A percentile compares a stretch with the other conserved stretches of the same genome.
Evolutionary conservation across 1,284 basidiomycete species (phyloP).

Genomic region (Phellinidium pouzarii): DNA sequence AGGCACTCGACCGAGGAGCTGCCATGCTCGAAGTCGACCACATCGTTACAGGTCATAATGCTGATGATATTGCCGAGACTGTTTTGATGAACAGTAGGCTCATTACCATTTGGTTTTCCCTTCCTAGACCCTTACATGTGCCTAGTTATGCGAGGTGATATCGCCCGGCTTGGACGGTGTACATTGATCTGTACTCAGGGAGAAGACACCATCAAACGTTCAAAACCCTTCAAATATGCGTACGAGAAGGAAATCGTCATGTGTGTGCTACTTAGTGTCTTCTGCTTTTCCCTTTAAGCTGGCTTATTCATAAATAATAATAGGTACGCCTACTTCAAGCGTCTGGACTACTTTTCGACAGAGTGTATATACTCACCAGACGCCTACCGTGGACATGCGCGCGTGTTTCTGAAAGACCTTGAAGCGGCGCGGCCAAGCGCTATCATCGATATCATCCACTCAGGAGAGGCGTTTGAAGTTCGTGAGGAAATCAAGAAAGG

Average conservation of each 20-base stretch:
- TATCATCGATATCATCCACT: conserved; percentile 97
- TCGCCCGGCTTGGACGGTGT: conserved; percentile 88
- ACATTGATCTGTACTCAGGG: conserved; percentile 91
- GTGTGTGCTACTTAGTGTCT: conserved; percentile 39
- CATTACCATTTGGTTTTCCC: neutral
- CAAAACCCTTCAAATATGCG: conserved; percentile 98
- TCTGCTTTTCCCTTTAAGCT: neutral
- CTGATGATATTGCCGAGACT: conserved; percentile 98
- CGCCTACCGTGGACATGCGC: conserved; percentile 94
- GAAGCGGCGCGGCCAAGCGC: conserved; percentile 90
- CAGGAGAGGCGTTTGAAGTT: conserved; percentile 84
- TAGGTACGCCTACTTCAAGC: conserved; percentile 98
- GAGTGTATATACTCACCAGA: conserved; percentile 99
- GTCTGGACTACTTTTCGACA: conserved; percentile 97
- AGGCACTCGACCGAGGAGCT: conserved; percentile 94
- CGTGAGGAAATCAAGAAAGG: conserved; percentile 71
- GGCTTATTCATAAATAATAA: conserved; percentile 7
- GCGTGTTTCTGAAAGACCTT: conserved; percentile 91
- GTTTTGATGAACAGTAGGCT: conserved; percentile 94
- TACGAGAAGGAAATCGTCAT: conserved; percentile 99
- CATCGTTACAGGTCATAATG: conserved; percentile 98
- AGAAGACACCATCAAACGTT: conserved; percentile 91
- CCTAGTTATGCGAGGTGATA: conserved; percentile 93
- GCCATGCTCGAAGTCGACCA: conserved; percentile 88
- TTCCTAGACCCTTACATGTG: neutral